phyloP scores from a whole-genome alignment of 495 filamentous ascomycete species.

The Penicillium odoratum region DNA sequence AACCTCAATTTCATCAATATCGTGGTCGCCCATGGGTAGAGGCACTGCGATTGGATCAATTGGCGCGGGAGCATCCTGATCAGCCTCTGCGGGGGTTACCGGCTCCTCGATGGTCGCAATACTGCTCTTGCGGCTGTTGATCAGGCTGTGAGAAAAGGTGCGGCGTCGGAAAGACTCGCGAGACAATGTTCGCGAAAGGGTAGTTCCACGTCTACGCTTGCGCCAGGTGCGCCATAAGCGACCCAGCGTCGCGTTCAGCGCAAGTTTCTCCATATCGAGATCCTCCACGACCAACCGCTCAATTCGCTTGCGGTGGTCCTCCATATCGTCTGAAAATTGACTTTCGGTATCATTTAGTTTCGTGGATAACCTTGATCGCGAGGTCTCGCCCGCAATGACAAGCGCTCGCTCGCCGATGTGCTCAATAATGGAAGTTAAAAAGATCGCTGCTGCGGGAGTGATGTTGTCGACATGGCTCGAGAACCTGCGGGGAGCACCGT shows the following conservation, averaged over 20 bases:
- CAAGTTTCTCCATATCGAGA: slow-evolving; percentile 88
- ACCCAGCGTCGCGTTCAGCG: slow-evolving; percentile 82
- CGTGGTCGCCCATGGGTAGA: slow-evolving; percentile 65
- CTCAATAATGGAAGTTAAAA: slow-evolving; percentile 91
- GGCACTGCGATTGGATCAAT: slow-evolving; percentile 57
- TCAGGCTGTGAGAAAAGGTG: slow-evolving; percentile 21
- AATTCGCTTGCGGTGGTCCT: slow-evolving; percentile 33
- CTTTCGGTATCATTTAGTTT: slow-evolving; percentile 31
- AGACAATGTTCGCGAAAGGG: slow-evolving; percentile 39
- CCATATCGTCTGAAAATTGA: slow-evolving; percentile 16
- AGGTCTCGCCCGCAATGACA: slow-evolving; percentile 82
- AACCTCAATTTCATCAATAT: slow-evolving; percentile 73
- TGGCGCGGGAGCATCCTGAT: slow-evolving; percentile 21
- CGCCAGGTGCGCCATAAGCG: slow-evolving; percentile 95
- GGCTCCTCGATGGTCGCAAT: slow-evolving; percentile 38
- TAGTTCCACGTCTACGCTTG: slow-evolving; percentile 61
- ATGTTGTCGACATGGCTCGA: slow-evolving; percentile 65
- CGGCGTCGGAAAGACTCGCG: slow-evolving; percentile 48
- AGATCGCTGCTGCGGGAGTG: slow-evolving; percentile 91
- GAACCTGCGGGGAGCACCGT: slow-evolving; percentile 52
- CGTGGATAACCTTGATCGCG: slow-evolving; percentile 65
- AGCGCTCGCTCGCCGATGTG: slow-evolving; percentile 90
- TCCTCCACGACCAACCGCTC: slow-evolving; percentile 83
- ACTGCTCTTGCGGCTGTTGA: slow-evolving; percentile 42
- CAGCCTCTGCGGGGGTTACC: slow-evolving; percentile 24